phyloP scores from a whole-genome alignment of 106 monocot species.

The Dactylorhiza incarnata region DNA sequence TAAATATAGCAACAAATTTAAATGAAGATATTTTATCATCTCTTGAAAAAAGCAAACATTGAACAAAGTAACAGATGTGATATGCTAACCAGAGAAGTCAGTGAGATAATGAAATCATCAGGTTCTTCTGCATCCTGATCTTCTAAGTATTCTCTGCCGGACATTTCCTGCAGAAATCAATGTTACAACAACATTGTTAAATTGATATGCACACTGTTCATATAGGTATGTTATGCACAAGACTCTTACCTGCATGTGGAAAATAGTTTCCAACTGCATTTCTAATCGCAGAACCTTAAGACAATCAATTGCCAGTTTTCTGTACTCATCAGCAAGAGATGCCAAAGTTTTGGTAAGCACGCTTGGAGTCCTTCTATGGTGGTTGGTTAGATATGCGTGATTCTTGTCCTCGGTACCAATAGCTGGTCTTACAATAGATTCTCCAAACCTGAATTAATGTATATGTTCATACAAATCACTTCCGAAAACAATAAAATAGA shows the following conservation, averaged over 20 bases:
- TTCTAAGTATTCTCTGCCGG: constrained; percentile 77
- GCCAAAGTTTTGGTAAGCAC: constrained; percentile 62
- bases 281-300: constrained; percentile 88
- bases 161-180: constrained; percentile 68
- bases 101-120: constrained; percentile 96
- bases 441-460: constrained; percentile 53
- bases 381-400: constrained; percentile 20
- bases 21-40: background rate
- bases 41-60: background rate
- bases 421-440: constrained; percentile 42
- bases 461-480: background rate
- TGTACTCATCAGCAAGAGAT: constrained; percentile 78
- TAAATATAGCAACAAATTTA: background rate
- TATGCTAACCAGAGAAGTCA: constrained; percentile 67
- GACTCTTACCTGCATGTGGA: constrained; percentile 74
- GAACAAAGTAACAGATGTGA: background rate
- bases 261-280: constrained; percentile 95
- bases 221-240: background rate
- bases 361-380: constrained; percentile 54
- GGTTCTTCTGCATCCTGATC: constrained; percentile 99
- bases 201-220: background rate
- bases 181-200: constrained; percentile 8
- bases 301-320: constrained; percentile 85
- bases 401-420: constrained; percentile 24
- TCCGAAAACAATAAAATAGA: background rate